Base-by-base conservation (phyloP, 441 rosid species). In the Adansonia rubrostipa region DNA sequence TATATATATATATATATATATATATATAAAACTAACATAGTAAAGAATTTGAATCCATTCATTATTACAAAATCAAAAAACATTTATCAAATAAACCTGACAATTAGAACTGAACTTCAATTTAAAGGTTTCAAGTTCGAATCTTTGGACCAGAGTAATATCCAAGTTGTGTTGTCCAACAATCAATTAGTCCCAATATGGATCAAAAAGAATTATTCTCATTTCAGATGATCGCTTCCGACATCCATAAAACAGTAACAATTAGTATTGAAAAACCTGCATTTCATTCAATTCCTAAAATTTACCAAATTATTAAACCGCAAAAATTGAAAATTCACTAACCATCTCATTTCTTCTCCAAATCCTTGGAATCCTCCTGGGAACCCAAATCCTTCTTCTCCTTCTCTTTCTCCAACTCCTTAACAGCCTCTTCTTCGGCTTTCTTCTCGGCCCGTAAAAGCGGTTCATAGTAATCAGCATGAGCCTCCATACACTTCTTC, bases 401-500 rank as follows among this genome's bases (percentile, higher is more conserved):
- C 72, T 72, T 82, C 58, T 85, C 91, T 75, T 80, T 73, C 57
- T 87, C 88, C 76, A 91, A 36, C 72, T 90, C 94, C 82, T 80
- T 83, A 71, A 73, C 61, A 7, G 83, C 92, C 81, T 87, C 87
- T 67, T 88, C 90, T 51, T 89, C 91, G 5, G 94, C 93, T 0
- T 80, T 90, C 88, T 84, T 91, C 89, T 93, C 99, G 0, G 93
- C 97, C 4, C 80, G 83, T 48, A 92, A 84, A 78, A 93, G 88
- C 0, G 99, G 97, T 33, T 85, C 94, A 75, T 95, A 95, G 78
- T 91, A 93, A 69, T 93, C 96, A 0, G 89, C 71, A 64, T 95
- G 90, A n/a, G 85, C 95, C 84, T 89, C 92, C 97, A 92, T 92
- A 80, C 99, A 95, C 72, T 86, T 80, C 89, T 85, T 86, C 82